phyloP scores from a whole-genome alignment of 2,329 filamentous ascomycete genomes.

The Alternaria sp. region DNA sequence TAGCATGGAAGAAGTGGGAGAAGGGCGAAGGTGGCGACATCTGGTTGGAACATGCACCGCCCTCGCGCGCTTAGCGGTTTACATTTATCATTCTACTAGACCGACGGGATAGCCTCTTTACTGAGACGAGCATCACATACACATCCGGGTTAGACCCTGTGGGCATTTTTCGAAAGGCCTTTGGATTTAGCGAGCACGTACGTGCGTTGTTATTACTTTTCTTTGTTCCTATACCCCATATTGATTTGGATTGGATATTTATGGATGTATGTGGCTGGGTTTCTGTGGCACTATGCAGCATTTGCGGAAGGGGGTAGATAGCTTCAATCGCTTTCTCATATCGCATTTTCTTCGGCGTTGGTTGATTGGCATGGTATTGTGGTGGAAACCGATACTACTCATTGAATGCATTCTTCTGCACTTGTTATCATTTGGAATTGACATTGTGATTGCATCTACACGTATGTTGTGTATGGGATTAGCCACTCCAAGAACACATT shows the following conservation, averaged over 20 bases:
- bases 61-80: conserved; percentile 6
- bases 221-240: conserved; percentile 18
- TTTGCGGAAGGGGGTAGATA: not conserved
- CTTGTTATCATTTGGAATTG: not conserved
- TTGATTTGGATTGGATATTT: conserved; percentile 16
- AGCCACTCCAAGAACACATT: not conserved
- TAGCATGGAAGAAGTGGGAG: conserved; percentile 90
- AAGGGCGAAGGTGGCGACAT: conserved; percentile 90
- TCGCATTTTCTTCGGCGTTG: conserved; percentile 2
- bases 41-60: conserved; percentile 64
- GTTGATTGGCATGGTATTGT: not conserved
- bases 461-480: not conserved
- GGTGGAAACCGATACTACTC: not conserved
- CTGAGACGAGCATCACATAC: conserved; percentile 4
- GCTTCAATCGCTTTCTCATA: conserved; percentile 2
- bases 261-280: conserved; percentile 2
- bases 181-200: conserved; percentile 13
- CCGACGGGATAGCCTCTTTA: not conserved
- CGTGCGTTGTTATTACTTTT: conserved; percentile 11
- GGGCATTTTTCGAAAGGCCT: conserved; percentile 1
- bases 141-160: conserved; percentile 12
- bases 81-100: conserved; percentile 10
- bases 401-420: not conserved
- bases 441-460: not conserved
- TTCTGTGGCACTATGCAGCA: not conserved